phyloP scores from a whole-genome alignment of 805 yeast genomes.

The Zygotorulaspora florentina region DNA sequence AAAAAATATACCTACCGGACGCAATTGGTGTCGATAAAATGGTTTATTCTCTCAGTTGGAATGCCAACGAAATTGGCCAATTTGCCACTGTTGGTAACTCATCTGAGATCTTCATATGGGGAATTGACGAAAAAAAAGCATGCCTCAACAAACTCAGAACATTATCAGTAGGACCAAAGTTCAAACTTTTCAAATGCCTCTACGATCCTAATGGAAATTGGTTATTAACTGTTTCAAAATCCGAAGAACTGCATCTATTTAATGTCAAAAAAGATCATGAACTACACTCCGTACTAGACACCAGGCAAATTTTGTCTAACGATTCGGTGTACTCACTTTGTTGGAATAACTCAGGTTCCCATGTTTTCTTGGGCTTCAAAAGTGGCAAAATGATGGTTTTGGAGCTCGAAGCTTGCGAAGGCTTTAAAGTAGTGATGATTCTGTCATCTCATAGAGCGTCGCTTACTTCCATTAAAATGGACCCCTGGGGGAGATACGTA shows the following conservation, averaged over 20 bases:
- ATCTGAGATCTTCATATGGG: slow-evolving; percentile 24
- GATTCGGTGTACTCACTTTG: slow-evolving; percentile 24
- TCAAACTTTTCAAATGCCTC: slow-evolving; percentile 21
- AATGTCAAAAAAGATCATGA: slow-evolving; percentile 34
- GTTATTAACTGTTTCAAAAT: slow-evolving; percentile 42
- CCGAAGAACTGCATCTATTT: slow-evolving; percentile 37
- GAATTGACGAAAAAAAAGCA: slow-evolving; percentile 14
- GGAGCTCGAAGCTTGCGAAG: slow-evolving; percentile 6
- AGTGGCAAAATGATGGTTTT: slow-evolving; percentile 41
- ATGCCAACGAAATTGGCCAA: slow-evolving; percentile 19
- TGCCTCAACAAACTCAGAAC: slow-evolving; percentile 18
- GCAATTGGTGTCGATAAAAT: slow-evolving; percentile 20
- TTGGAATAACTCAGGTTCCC: slow-evolving; percentile 36
- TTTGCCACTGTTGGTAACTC: slow-evolving; percentile 26
- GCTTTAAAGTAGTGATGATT: slow-evolving; percentile 16
- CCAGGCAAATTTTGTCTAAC: slow-evolving; percentile 4
- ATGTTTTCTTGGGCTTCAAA: slow-evolving; percentile 45
- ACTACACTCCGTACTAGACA: slow-evolving; percentile 14
- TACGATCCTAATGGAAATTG: slow-evolving; percentile 47
- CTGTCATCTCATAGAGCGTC: slow-evolving; percentile 47
- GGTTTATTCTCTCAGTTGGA: slow-evolving; percentile 27
- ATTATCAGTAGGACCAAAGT: slow-evolving; percentile 8
- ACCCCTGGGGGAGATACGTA: slow-evolving; percentile 49
- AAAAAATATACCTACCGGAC: slow-evolving; percentile 15
- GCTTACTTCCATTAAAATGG: slow-evolving; percentile 44